These are phyloP conservation scores for Diaporthe sp. DNA, from an alignment of 2,329 filamentous ascomycete species.

Conservation along the genomic window DNA sequence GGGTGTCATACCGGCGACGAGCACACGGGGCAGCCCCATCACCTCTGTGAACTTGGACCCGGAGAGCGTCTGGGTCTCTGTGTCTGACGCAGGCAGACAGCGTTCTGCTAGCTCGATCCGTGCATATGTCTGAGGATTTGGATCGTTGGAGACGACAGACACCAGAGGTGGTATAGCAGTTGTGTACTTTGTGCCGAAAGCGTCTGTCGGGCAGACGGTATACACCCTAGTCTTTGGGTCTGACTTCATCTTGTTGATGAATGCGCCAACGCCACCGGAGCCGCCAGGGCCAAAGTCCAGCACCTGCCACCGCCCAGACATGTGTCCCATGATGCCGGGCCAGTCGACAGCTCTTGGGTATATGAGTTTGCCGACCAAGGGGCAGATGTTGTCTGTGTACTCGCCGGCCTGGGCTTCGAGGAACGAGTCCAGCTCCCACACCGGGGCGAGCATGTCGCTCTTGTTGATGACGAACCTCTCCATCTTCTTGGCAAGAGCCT, in stretches of 20 bases:
- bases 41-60: slow-evolving; percentile 55
- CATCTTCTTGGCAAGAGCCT: slow-evolving; percentile 93
- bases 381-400: slow-evolving; percentile 83
- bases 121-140: neutral
- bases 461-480: slow-evolving; percentile 83
- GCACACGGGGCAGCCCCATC: slow-evolving; percentile 60
- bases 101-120: slow-evolving; percentile 87
- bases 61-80: neutral
- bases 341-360: slow-evolving; percentile 94
- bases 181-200: neutral
- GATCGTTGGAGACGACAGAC: neutral
- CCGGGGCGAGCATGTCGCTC: slow-evolving; percentile 81
- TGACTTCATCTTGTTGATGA: slow-evolving; percentile 99
- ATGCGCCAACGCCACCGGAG: slow-evolving; percentile 92
- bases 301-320: slow-evolving; percentile 85
- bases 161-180: neutral
- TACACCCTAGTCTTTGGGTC: slow-evolving; percentile 68
- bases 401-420: slow-evolving; percentile 79
- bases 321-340: slow-evolving; percentile 94
- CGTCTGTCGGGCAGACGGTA: neutral
- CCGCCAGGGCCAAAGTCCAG: slow-evolving; percentile 97
- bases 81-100: slow-evolving; percentile 85
- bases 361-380: slow-evolving; percentile 89
- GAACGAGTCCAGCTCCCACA: slow-evolving; percentile 91
- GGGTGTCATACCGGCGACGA: slow-evolving; percentile 64